Conservation (phyloP, 164 flowering plant species). For the Amborella trichopoda region DNA sequence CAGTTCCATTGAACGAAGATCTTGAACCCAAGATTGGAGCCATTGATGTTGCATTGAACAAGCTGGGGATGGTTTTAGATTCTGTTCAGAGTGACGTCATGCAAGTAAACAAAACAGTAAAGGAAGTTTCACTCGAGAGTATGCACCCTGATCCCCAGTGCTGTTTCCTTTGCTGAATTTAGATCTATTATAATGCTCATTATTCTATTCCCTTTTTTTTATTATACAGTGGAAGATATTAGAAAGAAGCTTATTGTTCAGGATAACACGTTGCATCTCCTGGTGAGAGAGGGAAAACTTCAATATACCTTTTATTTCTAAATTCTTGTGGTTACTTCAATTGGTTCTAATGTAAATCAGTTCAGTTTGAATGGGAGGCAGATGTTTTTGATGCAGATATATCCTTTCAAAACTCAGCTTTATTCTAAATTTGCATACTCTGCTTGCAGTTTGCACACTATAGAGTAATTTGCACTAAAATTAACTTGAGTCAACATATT, state of each 20-base stretch:
- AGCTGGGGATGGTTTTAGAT: constrained; percentile 66
- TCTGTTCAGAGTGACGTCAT: constrained; percentile 83
- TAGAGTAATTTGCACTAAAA: neutral
- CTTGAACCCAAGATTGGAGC: constrained; percentile 61
- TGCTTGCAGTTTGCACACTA: neutral
- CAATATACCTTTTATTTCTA: neutral
- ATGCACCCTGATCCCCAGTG: constrained; percentile 17
- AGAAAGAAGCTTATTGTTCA: constrained; percentile 47
- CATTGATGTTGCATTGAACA: constrained; percentile 64
- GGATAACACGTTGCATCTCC: constrained; percentile 46
- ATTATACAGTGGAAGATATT: constrained; percentile 51
- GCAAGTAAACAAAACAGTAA: constrained; percentile 76
- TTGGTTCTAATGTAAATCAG: neutral
- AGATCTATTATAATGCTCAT: neutral
- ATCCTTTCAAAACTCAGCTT: neutral
- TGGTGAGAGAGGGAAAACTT: constrained; percentile 35
- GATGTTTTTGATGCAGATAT: neutral
- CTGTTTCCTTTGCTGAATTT: neutral
- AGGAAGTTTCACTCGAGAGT: constrained; percentile 64
- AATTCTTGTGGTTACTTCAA: neutral
- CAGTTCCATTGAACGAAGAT: constrained; percentile 77
- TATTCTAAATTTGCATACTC: neutral
- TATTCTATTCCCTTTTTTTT: no score
- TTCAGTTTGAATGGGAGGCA: neutral
- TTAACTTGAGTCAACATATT: neutral